These are phyloP conservation scores for Nemania sp. DNA, from an alignment of 2,329 filamentous ascomycete species.

Conservation along the genomic window DNA sequence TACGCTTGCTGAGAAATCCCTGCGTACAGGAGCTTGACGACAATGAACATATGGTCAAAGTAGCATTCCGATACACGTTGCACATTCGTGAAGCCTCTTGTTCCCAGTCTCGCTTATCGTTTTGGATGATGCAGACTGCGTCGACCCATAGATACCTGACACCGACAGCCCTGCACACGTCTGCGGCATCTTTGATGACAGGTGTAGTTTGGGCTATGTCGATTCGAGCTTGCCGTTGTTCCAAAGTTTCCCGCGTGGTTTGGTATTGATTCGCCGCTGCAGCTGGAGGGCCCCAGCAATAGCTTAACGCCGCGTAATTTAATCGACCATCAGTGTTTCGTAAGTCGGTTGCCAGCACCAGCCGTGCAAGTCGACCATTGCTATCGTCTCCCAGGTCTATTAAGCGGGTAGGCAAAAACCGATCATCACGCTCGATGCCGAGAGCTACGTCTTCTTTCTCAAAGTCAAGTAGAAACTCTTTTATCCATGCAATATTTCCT, in stretches of 20 bases:
- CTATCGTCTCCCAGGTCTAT: not conserved
- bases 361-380: not conserved
- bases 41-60: not conserved
- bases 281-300: not conserved
- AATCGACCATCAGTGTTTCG: not conserved
- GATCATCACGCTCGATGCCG: not conserved
- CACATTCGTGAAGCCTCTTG: not conserved
- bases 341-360: not conserved
- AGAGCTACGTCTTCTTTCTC: not conserved
- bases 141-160: slow-evolving; percentile 5
- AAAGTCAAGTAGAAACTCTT: not conserved
- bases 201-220: not conserved
- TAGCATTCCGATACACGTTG: not conserved
- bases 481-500: not conserved
- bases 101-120: not conserved
- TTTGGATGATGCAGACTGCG: slow-evolving; percentile 6
- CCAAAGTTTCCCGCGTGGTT: not conserved
- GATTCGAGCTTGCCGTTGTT: not conserved
- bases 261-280: not conserved
- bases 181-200: not conserved
- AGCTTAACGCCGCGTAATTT: not conserved
- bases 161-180: not conserved
- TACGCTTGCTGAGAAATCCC: not conserved
- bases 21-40: not conserved
- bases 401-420: not conserved